phyloP scores from a whole-genome alignment of 1,139 yeast genomes.

The Lodderomyces beijingensis region DNA sequence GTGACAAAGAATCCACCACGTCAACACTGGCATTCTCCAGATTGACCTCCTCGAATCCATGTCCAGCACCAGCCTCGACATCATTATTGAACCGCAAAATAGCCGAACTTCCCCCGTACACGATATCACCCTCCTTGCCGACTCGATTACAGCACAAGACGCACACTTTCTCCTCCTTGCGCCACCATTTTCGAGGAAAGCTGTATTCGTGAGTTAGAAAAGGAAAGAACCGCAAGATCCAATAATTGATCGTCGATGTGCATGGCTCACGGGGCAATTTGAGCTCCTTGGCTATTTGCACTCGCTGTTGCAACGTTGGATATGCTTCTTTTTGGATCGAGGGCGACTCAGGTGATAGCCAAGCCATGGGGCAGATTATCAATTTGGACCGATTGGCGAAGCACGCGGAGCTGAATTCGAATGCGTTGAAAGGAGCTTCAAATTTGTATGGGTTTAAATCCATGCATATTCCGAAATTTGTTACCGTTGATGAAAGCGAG shows the following conservation, averaged over 20 bases:
- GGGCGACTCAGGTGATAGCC: slow-evolving; percentile 65
- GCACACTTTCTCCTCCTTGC: slow-evolving; percentile 18
- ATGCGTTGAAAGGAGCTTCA: slow-evolving; percentile 68
- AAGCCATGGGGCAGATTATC: slow-evolving; percentile 80
- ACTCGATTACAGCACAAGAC: slow-evolving; percentile 62
- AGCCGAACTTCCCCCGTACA: slow-evolving; percentile 71
- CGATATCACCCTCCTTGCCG: slow-evolving; percentile 66
- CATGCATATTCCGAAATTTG: slow-evolving; percentile 90
- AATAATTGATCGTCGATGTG: slow-evolving; percentile 42
- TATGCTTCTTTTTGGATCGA: slow-evolving; percentile 18
- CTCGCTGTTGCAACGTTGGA: slow-evolving; percentile 3
- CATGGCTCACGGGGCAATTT: slow-evolving; percentile 18
- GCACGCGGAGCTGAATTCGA: slow-evolving; percentile 65
- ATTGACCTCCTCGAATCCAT: slow-evolving; percentile 16
- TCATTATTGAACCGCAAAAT: slow-evolving; percentile 43
- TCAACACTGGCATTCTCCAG: slow-evolving; percentile 48
- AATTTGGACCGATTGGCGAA: slow-evolving; percentile 45
- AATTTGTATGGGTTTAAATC: slow-evolving; percentile 86
- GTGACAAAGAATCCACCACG: slow-evolving; percentile 52
- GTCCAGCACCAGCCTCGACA: slow-evolving; percentile 7
- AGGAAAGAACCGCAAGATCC: slow-evolving; percentile 73
- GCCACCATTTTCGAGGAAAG: slow-evolving; percentile 20
- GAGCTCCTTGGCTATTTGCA: slow-evolving; percentile 1
- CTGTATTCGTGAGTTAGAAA: slow-evolving; percentile 44
- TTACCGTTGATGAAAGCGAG: slow-evolving; percentile 22